These are phyloP conservation scores for Lactarius pseudohatsudake DNA, from an alignment of 768 basidiomycete genomes.

Conservation along the genomic window DNA sequence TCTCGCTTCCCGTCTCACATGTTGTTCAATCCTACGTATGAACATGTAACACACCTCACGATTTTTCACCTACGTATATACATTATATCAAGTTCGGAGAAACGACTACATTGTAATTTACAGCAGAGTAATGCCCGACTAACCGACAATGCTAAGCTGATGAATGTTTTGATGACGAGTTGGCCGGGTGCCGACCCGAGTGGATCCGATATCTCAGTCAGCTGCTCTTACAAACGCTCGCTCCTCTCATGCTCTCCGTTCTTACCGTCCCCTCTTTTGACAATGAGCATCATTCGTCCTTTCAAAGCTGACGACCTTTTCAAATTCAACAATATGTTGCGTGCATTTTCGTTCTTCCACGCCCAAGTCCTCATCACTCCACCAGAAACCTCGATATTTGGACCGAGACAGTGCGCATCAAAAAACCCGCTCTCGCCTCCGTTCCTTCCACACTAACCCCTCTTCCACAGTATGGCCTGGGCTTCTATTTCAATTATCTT, in stretches of 20 bases:
- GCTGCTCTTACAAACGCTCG: background rate
- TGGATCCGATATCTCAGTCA: background rate
- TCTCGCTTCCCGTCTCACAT: background rate
- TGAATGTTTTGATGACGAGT: background rate
- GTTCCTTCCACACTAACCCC: too few species aligned
- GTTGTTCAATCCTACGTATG: background rate
- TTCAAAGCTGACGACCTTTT: slow-evolving; percentile 90
- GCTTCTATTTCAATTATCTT: slow-evolving; percentile 87
- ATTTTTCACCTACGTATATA: background rate
- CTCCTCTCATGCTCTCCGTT: background rate
- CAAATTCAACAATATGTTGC: slow-evolving; percentile 86
- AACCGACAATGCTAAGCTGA: background rate
- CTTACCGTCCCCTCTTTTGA: slow-evolving; percentile 15
- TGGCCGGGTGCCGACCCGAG: background rate
- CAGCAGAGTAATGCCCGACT: background rate
- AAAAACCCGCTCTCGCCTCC: background rate
- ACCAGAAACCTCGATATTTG: slow-evolving; percentile 89
- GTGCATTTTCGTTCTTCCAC: slow-evolving; percentile 30
- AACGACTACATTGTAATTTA: background rate
- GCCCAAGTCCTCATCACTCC: slow-evolving; percentile 17
- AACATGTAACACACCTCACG: background rate
- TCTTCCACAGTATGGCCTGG: slow-evolving; percentile 70
- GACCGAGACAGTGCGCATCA: slow-evolving; percentile 82
- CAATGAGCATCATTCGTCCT: slow-evolving; percentile 85
- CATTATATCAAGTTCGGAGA: slow-evolving; percentile 2